Evolutionary conservation across 257 asterid genomes (phyloP).

Genomic region (Penstemon barbatus): DNA sequence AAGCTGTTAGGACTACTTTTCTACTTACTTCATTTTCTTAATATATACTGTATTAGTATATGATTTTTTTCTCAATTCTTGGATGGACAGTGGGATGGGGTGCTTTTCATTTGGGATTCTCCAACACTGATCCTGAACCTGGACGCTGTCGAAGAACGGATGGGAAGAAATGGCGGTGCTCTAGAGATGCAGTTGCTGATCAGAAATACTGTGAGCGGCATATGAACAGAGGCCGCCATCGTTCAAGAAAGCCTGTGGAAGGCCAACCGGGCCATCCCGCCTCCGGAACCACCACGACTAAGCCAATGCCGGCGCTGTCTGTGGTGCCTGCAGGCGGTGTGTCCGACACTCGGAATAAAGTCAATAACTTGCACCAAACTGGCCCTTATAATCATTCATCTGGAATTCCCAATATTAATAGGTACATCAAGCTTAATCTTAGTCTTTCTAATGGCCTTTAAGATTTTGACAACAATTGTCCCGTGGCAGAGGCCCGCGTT

Average conservation of each 20-base stretch:
- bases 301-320: slow-evolving; percentile 36
- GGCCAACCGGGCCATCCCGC: slow-evolving; percentile 61
- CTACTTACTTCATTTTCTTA: no score
- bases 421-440: slow-evolving; percentile 35
- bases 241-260: slow-evolving; percentile 99
- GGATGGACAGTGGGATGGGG: slow-evolving; percentile 83
- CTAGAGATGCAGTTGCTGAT: slow-evolving; percentile 84
- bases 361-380: slow-evolving; percentile 34
- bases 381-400: slow-evolving; percentile 32
- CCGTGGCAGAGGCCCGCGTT: no score
- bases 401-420: slow-evolving; percentile 38
- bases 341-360: slow-evolving; percentile 41
- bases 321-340: slow-evolving; percentile 41
- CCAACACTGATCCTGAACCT: slow-evolving; percentile 88
- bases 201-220: slow-evolving; percentile 98
- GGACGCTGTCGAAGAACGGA: slow-evolving; percentile 98
- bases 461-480: no score
- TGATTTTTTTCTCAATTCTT: background rate
- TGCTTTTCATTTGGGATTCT: slow-evolving; percentile 72
- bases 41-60: no score
- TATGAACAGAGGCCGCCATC: slow-evolving; percentile 98
- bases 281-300: slow-evolving; percentile 34
- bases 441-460: no score
- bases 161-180: slow-evolving; percentile 99
- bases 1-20: slow-evolving; percentile 22